Evolutionary conservation across 768 basidiomycete species (phyloP).

Genomic region (Pisolithus microcarpus): DNA sequence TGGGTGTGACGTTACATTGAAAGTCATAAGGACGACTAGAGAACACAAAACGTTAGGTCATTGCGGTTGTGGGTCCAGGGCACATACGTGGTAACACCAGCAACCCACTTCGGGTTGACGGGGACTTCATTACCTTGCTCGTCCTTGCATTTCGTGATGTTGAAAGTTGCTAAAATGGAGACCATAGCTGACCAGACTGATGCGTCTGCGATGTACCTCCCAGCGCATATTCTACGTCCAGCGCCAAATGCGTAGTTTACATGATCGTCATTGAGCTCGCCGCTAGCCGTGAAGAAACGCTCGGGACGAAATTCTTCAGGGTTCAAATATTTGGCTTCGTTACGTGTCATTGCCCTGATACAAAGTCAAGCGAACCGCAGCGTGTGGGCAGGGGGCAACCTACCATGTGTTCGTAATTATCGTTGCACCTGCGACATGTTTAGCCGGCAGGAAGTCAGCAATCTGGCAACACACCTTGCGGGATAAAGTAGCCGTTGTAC

Average conservation of each 20-base stretch:
- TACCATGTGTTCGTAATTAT: constrained; percentile 25
- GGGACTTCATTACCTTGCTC: constrained; percentile 17
- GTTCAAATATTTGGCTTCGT: constrained; percentile 28
- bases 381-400: not conserved
- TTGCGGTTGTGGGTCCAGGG: not conserved
- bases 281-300: constrained; percentile 22
- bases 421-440: constrained; percentile 16
- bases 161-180: constrained; percentile 29
- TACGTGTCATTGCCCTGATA: constrained; percentile 26
- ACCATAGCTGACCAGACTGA: constrained; percentile 32
- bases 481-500: constrained; percentile 48
- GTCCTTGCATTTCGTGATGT: constrained; percentile 24
- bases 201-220: constrained; percentile 35
- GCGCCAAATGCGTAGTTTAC: constrained; percentile 28
- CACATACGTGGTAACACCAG: constrained; percentile 23
- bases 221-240: constrained; percentile 35
- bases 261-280: constrained; percentile 24
- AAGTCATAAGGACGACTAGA: constrained; percentile 20
- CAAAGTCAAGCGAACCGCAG: not conserved
- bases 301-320: constrained; percentile 32
- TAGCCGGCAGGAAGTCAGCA: not conserved
- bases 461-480: constrained; percentile 33
- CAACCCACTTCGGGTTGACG: constrained; percentile 17
- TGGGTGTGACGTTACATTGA: constrained; percentile 20
- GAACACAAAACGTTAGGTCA: not conserved